Evolutionary conservation across 2,329 filamentous ascomycete species (phyloP), one percentile per base, ranked within the genome.

Genomic region (Nakataea oryzae): DNA sequence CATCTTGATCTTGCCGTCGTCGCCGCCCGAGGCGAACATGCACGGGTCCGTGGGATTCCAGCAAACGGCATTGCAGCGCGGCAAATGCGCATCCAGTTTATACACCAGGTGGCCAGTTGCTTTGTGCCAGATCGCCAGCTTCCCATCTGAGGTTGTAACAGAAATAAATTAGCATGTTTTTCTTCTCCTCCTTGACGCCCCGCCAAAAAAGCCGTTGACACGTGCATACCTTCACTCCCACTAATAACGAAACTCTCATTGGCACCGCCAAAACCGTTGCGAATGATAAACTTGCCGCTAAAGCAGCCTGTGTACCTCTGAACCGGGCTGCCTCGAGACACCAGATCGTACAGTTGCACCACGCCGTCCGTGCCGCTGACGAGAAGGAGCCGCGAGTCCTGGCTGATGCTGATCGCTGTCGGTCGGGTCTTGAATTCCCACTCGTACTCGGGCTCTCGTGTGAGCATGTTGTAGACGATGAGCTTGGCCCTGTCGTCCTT

Each of bases 231-330:
- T 82, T 97, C 92, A 69, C 92, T 96, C 13, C 95, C 95, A 69
- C 90, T 93, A 30, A 96, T 81, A 12, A 97, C 88, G 73, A 97
- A 97, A 71, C 88, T 93, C 75, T 97, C 92, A 63, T 90, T 88
- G 1, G 93, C 93, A 34, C 95, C 95, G 24, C 95, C 95, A 74
- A 97, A 95, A 0, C 81, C 79, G 69, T 87, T 90, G 60, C 93
- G 83, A 63, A 99, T 96, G 62, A 97, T 83, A 70, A 80, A 96
- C 2, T 88, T 78, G 61, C 86, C 87, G 65, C 92, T 90, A 56
- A 81, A 83, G 65, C 93, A 89, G 0, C 91, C 93, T 21, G 84
- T 79, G 71, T 90, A 97, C 67, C 81, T 86, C 67, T 89, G 87
- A 5, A 93, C 78, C n/a, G 87, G 79, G 34, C 87, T 32, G 14